Conservation (phyloP, 768 basidiomycete species). For the Daedaleopsis nitida region DNA sequence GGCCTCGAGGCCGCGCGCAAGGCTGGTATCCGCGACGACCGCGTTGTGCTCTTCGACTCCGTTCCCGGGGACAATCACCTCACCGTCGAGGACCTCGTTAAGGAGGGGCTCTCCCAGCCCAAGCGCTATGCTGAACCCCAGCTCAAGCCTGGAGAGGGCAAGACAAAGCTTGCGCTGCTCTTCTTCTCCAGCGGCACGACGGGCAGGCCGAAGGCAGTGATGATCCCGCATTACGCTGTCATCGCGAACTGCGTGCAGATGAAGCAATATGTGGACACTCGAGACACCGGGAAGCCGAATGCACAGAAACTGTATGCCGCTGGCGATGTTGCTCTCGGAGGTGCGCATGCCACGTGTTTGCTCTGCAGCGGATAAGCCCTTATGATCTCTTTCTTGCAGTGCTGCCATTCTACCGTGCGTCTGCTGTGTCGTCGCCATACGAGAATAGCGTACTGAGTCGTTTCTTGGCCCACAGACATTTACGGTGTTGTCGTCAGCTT, state of each 20-base stretch:
- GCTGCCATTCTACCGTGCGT: slow-evolving; percentile 25
- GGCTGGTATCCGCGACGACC: slow-evolving; percentile 24
- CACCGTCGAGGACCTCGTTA: slow-evolving; percentile 51
- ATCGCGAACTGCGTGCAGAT: slow-evolving; percentile 38
- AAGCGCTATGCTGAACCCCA: slow-evolving; percentile 50
- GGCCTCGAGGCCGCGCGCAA: slow-evolving; percentile 26
- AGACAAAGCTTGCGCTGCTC: slow-evolving; percentile 68
- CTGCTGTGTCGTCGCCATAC: background rate
- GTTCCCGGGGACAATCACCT: slow-evolving; percentile 22
- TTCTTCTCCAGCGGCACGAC: slow-evolving; percentile 80
- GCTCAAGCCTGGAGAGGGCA: slow-evolving; percentile 60
- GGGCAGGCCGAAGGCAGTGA: slow-evolving; percentile 63
- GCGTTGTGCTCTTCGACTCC: slow-evolving; percentile 27
- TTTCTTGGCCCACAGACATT: slow-evolving; percentile 49
- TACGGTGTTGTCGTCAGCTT: slow-evolving; percentile 68
- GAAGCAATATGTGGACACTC: slow-evolving; percentile 43
- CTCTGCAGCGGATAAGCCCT: background rate
- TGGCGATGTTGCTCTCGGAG: slow-evolving; percentile 62
- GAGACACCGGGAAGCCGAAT: slow-evolving; percentile 6
- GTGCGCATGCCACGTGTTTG: slow-evolving; percentile 34
- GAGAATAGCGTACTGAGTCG: slow-evolving; percentile 8
- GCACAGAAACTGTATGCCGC: slow-evolving; percentile 33
- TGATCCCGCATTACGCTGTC: slow-evolving; percentile 39
- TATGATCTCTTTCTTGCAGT: slow-evolving; percentile 3
- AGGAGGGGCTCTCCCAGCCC: slow-evolving; percentile 45